Evolutionary conservation across 257 asterid genomes (phyloP), one percentile per base, ranked within the genome.

Genomic region (Paulownia fortunei): DNA sequence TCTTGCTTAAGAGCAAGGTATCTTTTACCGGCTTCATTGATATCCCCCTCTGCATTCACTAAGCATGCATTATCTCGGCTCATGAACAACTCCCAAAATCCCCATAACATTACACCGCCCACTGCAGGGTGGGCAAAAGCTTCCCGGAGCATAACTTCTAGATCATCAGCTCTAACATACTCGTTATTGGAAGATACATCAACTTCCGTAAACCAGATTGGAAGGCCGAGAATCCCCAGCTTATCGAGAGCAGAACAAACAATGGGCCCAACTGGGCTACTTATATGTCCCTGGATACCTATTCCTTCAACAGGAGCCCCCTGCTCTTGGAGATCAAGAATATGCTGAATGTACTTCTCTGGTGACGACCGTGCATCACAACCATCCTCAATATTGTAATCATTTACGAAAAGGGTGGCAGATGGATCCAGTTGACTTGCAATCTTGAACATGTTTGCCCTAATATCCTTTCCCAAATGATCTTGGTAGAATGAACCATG

Each of bases 31-130:
- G 98, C 94, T 82, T 85, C 94, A 62, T 91, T 93, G 13, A 93
- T 3, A 21, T 85, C 96, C 23, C 98, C 97, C 72, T 91, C 96
- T 0, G 94, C 96, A 74, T 87, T 84, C 76, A 93, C 94, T 64
- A 93, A 75, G 74, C 86, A 86, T 16, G 90, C 74, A 39, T 91
- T 86, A 2, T 83, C 81, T 11, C 97, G 80, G 69, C 92, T 89
- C 98, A 88, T 90, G 21, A 88, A 79, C 81, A 90, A 37, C 86
- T 93, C 97, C 98, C 98, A 93, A 58, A 91, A 93, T 16, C 98
- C 97, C 96, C 96, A 90, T 61, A 92, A 34, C 89, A 91, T 81
- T 3, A 89, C 71, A 0, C 97, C 97, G n/a, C 88, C 94, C 4
- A 92, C 97, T 0, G 95, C 89, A 5, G 97, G 97, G 80, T 92